Evolutionary conservation across 2,329 filamentous ascomycete genomes (phyloP).

Genomic region (Claviceps pazoutovae): DNA sequence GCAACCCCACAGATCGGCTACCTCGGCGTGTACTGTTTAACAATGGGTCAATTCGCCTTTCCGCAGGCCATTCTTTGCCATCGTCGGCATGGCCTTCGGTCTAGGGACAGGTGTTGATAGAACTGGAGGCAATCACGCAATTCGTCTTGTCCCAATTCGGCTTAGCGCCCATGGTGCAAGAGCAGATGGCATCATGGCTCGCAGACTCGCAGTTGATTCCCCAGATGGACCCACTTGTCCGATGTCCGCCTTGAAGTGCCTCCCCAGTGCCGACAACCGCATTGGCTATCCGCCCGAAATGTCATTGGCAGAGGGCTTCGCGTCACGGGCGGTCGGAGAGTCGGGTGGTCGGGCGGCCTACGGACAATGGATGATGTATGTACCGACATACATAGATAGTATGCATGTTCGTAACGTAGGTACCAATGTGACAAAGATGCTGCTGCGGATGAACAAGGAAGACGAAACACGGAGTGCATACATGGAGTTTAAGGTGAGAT

Average conservation of each 20-base stretch:
- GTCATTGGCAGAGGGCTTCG: neutral
- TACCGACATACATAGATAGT: too few species aligned
- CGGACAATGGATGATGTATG: too few species aligned
- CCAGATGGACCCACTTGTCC: slow-evolving; percentile 7
- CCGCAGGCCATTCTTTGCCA: neutral
- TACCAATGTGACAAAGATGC: too few species aligned
- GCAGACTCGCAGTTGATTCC: neutral
- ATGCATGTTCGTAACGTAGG: too few species aligned
- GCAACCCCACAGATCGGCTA: neutral
- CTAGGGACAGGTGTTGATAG: slow-evolving; percentile 21
- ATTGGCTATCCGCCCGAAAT: neutral
- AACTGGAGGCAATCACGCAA: slow-evolving; percentile 25
- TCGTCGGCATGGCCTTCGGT: neutral
- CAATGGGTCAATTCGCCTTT: neutral
- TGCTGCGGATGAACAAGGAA: too few species aligned
- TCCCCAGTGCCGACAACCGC: slow-evolving; percentile 3
- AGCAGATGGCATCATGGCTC: slow-evolving; percentile 2
- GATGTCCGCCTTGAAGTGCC: slow-evolving; percentile 5
- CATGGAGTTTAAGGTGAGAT: too few species aligned
- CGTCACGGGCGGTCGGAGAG: neutral
- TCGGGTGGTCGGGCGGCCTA: too few species aligned
- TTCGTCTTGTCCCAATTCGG: slow-evolving; percentile 19
- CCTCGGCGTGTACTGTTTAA: neutral
- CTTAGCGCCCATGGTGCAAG: slow-evolving; percentile 18
- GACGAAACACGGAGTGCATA: too few species aligned